These are phyloP conservation scores for Linaria vulgaris DNA, from an alignment of 257 asterid genomes.

Conservation along the genomic window DNA sequence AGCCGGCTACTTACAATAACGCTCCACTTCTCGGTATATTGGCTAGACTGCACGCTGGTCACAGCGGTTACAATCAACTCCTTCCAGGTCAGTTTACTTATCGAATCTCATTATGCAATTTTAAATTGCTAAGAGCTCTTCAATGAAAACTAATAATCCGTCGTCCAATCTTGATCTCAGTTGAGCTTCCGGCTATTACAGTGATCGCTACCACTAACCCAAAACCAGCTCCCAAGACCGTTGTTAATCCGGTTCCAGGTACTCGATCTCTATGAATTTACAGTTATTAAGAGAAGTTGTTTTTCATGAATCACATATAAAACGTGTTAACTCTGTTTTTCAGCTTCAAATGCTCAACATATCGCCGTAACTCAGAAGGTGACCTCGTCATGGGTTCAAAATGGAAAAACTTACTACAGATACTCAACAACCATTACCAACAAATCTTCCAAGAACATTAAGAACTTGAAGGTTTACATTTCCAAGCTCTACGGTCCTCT, in stretches of 20 bases:
- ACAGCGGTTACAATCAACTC: slow-evolving; percentile 75
- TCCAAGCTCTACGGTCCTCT: slow-evolving; percentile 82
- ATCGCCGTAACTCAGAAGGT: slow-evolving; percentile 52
- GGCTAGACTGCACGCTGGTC: slow-evolving; percentile 82
- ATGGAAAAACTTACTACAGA: slow-evolving; percentile 75
- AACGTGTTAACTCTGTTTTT: slow-evolving; percentile 20
- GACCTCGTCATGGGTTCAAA: slow-evolving; percentile 64
- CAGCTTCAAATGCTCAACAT: slow-evolving; percentile 47
- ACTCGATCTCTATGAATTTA: slow-evolving; percentile 2
- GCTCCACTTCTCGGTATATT: slow-evolving; percentile 84
- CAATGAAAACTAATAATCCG: neutral
- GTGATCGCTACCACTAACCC: slow-evolving; percentile 38
- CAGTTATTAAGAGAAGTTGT: neutral
- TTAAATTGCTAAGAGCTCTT: neutral
- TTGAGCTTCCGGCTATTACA: slow-evolving; percentile 45
- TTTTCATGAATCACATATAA: slow-evolving; percentile 10
- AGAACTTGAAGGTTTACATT: slow-evolving; percentile 64
- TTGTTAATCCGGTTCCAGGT: slow-evolving; percentile 61
- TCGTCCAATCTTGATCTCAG: slow-evolving; percentile 30
- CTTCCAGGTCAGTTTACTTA: slow-evolving; percentile 58
- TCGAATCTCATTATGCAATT: neutral
- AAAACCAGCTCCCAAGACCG: slow-evolving; percentile 46
- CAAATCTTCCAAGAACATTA: slow-evolving; percentile 71
- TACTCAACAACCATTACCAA: slow-evolving; percentile 71
- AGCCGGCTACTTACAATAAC: slow-evolving; percentile 97